Percentiles rank a stretch among this genome's conserved stretches.
phyloP scores from a whole-genome alignment of 2,329 filamentous ascomycete species.

The Niveomyces coronatus region DNA sequence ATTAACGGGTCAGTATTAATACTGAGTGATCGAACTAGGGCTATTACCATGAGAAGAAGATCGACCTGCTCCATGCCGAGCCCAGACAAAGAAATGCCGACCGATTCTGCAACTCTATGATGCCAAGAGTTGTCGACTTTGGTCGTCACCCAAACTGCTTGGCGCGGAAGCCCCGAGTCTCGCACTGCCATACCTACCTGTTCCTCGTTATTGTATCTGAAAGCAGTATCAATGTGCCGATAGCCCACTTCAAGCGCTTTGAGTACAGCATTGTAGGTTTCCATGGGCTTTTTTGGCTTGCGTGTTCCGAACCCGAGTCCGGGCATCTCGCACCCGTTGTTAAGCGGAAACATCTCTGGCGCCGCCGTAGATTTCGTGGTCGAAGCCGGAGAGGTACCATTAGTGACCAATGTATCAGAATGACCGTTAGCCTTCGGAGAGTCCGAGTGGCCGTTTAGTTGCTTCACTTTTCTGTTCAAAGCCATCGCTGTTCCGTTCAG shows the following conservation, averaged over 20 bases:
- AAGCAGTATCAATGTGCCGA: conserved; percentile 6
- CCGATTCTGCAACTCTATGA: conserved; percentile 5
- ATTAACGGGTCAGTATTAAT: background rate
- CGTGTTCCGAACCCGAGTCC: conserved; percentile 3
- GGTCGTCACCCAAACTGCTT: conserved; percentile 7
- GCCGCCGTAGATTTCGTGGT: background rate
- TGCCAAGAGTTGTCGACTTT: conserved; percentile 8
- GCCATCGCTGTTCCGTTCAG: no score
- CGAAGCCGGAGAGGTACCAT: background rate
- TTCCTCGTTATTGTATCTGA: conserved; percentile 7
- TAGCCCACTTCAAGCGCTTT: conserved; percentile 1
- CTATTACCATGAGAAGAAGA: conserved; percentile 5
- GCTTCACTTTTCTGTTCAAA: background rate
- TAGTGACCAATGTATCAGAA: background rate
- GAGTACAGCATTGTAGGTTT: background rate
- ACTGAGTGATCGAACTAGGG: background rate
- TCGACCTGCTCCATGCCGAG: conserved; percentile 5
- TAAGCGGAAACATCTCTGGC: background rate
- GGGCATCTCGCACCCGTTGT: conserved; percentile 2
- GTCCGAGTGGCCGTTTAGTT: background rate
- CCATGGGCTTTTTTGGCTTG: background rate
- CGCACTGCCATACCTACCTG: conserved; percentile 4
- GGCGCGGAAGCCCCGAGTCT: conserved; percentile 1
- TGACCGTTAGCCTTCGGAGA: background rate
- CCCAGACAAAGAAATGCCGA: background rate